These are phyloP conservation scores for Gaeumannomyces sp. DNA, from an alignment of 2,329 filamentous ascomycete species.

Conservation along the genomic window DNA sequence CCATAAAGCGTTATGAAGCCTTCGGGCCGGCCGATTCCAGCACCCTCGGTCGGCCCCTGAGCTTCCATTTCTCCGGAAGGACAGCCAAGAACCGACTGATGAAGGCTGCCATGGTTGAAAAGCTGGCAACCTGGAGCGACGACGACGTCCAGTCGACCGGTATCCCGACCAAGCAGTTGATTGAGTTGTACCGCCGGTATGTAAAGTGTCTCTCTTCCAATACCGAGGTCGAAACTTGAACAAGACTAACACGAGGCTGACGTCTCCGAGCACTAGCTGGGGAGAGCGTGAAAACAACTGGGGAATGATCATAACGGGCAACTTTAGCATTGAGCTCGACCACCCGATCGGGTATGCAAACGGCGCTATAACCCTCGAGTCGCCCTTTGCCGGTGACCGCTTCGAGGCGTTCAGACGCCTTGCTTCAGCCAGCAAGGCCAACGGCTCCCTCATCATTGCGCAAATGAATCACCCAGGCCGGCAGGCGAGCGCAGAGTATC, in stretches of 20 bases:
- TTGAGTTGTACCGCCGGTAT: conserved; percentile 53
- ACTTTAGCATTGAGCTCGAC: conserved; percentile 51
- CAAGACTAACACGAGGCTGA: no score
- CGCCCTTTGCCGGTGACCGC: conserved; percentile 22
- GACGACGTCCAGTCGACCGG: conserved; percentile 43
- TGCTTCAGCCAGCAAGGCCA: conserved; percentile 46
- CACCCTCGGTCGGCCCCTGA: conserved; percentile 38
- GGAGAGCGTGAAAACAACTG: conserved; percentile 46
- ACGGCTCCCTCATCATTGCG: conserved; percentile 53
- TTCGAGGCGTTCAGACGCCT: conserved; percentile 56
- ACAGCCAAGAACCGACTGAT: conserved; percentile 59
- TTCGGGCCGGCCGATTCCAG: conserved; percentile 18
- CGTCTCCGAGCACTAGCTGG: no score
- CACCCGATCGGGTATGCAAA: conserved; percentile 28
- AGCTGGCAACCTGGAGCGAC: conserved; percentile 53
- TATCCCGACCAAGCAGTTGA: conserved; percentile 30
- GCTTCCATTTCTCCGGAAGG: conserved; percentile 44
- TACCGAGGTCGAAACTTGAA: no score
- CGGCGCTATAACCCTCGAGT: background rate
- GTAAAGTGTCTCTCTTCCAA: no score
- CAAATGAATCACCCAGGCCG: conserved; percentile 60
- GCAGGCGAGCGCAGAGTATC: conserved; percentile 33
- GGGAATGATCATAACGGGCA: conserved; percentile 14
- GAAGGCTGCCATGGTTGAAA: conserved; percentile 63
- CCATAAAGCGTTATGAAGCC: no score